phyloP scores from a whole-genome alignment of 371 early-diverging fungal species.

The Syncephalastrum racemosum region DNA sequence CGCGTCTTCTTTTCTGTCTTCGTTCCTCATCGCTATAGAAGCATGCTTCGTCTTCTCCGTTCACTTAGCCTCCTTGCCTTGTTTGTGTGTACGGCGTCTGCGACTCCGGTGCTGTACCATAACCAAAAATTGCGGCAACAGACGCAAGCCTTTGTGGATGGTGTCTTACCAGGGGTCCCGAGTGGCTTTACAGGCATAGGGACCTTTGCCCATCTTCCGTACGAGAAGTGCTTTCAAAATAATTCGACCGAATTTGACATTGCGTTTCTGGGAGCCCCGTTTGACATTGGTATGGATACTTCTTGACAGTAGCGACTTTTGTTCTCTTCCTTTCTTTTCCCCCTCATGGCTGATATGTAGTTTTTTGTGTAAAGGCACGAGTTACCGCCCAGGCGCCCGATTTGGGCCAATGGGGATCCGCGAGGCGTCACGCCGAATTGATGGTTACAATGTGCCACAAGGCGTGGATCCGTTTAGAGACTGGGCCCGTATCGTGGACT shows the following conservation, averaged over 20 bases:
- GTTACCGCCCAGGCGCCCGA: slow-evolving; percentile 28
- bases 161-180: not conserved
- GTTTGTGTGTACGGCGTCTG: too few species aligned
- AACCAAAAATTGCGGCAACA: too few species aligned
- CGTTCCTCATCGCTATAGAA: slow-evolving; percentile 14
- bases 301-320: not conserved
- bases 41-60: slow-evolving; percentile 48
- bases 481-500: slow-evolving; percentile 29
- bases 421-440: slow-evolving; percentile 19
- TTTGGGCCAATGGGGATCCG: slow-evolving; percentile 35
- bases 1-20: too few species aligned
- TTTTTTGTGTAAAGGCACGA: not conserved
- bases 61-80: slow-evolving; percentile 4
- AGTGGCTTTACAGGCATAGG: slow-evolving; percentile 28
- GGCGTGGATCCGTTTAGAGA: slow-evolving; percentile 23
- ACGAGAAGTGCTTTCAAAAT: slow-evolving; percentile 18
- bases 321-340: too few species aligned
- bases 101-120: too few species aligned
- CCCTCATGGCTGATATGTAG: not conserved
- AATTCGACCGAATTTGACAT: slow-evolving; percentile 18
- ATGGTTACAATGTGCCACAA: slow-evolving; percentile 23
- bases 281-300: slow-evolving; percentile 18
- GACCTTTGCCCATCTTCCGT: slow-evolving; percentile 33
- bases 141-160: too few species aligned
- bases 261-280: slow-evolving; percentile 29